phyloP scores from a whole-genome alignment of 805 yeast genomes.

The Saturnispora halmiae region DNA sequence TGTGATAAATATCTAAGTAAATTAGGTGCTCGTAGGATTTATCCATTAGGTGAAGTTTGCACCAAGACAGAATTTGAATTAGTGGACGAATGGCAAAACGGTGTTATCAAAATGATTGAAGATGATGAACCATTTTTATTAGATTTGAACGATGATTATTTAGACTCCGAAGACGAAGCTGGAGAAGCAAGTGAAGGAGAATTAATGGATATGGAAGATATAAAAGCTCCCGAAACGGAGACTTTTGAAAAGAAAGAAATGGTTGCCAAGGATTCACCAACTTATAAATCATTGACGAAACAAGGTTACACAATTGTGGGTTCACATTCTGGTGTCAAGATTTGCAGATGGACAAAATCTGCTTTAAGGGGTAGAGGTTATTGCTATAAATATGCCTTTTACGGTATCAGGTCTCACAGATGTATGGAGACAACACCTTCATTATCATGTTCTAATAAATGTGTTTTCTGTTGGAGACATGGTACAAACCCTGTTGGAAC shows the following conservation, averaged over 20 bases:
- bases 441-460: conserved; percentile 85
- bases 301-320: conserved; percentile 94
- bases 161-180: conserved; percentile 12
- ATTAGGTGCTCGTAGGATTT: conserved; percentile 78
- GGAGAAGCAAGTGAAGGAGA: conserved; percentile 19
- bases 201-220: conserved; percentile 76
- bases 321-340: conserved; percentile 89
- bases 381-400: conserved; percentile 86
- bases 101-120: conserved; percentile 49
- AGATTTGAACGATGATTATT: conserved; percentile 41
- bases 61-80: conserved; percentile 55
- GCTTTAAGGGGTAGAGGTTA: conserved; percentile 92
- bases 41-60: conserved; percentile 78
- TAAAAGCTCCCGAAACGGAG: conserved; percentile 16
- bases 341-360: conserved; percentile 93
- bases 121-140: conserved; percentile 57
- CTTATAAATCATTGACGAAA: conserved; percentile 77
- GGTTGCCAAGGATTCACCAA: conserved; percentile 87
- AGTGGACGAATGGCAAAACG: conserved; percentile 58
- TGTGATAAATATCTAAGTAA: conserved; percentile 72
- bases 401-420: conserved; percentile 81
- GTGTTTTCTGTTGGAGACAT: conserved; percentile 97
- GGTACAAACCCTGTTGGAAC: conserved; percentile 97
- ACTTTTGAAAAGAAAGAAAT: conserved; percentile 55
- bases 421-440: conserved; percentile 97